A percentile compares a stretch with the other conserved stretches of the same genome.
Conservation (phyloP, 345 rosid species). For the Gossypium arboreum region DNA sequence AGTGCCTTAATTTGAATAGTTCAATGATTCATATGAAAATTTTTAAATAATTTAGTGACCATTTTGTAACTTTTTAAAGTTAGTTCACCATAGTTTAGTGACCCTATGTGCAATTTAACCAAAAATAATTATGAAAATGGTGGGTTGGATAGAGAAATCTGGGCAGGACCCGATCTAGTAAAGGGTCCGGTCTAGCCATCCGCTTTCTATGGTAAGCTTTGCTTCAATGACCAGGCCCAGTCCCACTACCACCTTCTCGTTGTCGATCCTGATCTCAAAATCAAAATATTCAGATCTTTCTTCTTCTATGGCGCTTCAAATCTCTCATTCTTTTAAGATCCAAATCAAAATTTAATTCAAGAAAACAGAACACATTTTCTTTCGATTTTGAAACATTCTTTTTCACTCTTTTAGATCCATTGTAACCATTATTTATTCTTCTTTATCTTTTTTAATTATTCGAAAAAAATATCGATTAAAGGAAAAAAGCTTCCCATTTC, state of each 20-base stretch:
- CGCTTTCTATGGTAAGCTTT: not conserved
- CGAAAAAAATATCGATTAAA: not conserved
- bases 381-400: too few relatives aligned
- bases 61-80: too few relatives aligned
- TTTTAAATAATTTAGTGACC: too few relatives aligned
- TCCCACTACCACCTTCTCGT: not conserved
- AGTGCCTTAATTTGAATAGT: too few relatives aligned
- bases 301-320: not conserved
- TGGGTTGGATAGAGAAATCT: not conserved
- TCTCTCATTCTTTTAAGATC: not conserved
- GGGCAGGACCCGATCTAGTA: not conserved
- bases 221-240: not conserved
- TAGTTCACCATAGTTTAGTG: too few relatives aligned
- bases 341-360: not conserved
- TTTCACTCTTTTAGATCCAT: not conserved
- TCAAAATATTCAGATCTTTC: not conserved
- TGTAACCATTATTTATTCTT: not conserved
- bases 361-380: too few relatives aligned
- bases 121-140: too few relatives aligned
- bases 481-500: not conserved
- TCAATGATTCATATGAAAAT: too few relatives aligned
- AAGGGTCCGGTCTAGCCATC: not conserved
- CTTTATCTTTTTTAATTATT: not conserved
- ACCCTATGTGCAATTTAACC: too few relatives aligned
- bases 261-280: not conserved